These are phyloP conservation scores for Botrytis deweyae DNA, from an alignment of 2,329 filamentous ascomycete species.

Conservation along the genomic window DNA sequence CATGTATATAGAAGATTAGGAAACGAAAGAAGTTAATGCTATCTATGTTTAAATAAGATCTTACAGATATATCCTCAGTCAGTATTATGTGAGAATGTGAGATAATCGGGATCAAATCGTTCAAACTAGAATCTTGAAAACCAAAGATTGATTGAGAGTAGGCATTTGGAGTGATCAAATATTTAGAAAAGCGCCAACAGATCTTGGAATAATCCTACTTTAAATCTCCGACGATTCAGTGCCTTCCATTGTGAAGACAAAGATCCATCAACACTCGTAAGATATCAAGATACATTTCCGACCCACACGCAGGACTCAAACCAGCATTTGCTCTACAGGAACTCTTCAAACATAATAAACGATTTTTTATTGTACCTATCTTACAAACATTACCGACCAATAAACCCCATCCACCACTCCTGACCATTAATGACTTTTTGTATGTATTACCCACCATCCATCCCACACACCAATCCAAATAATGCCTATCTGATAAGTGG, in stretches of 20 bases:
- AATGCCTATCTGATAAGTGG: slow-evolving; percentile 2
- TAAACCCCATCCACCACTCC: background rate
- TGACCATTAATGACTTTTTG: background rate
- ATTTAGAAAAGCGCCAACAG: background rate
- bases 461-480: slow-evolving; percentile 2
- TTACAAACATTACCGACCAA: background rate
- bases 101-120: background rate
- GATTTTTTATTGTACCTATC: background rate
- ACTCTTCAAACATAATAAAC: background rate
- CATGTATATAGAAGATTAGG: slow-evolving; percentile 1
- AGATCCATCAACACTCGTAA: background rate
- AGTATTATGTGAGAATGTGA: background rate
- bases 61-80: background rate
- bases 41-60: background rate
- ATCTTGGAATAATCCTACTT: background rate
- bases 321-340: background rate
- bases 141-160: background rate
- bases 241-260: background rate
- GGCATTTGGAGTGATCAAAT: background rate
- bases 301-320: background rate
- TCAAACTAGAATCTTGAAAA: background rate
- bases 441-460: background rate
- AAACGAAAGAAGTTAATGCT: background rate
- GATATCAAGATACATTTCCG: background rate
- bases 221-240: background rate